A percentile compares a stretch with the other conserved stretches of the same genome.
Conservation (phyloP, 441 rosid species). For the Mallotus repandus region DNA sequence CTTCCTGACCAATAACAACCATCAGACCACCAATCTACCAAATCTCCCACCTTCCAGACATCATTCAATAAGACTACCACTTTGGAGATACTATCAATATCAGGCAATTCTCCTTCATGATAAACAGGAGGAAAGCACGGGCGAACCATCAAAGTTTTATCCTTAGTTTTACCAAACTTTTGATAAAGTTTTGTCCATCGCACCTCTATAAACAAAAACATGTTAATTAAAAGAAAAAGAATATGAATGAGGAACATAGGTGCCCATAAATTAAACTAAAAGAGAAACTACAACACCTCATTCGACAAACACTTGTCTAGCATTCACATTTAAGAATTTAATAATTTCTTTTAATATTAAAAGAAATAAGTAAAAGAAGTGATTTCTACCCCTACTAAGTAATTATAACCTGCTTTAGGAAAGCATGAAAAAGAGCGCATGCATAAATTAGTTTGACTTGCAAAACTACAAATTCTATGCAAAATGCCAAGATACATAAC, state of each 20-base stretch:
- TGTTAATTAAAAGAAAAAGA: slow-evolving; percentile 2
- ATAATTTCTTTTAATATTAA: neutral
- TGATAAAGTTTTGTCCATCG: slow-evolving; percentile 42
- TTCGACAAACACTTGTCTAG: neutral
- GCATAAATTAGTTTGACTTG: neutral
- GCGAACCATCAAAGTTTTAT: slow-evolving; percentile 54
- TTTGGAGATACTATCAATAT: slow-evolving; percentile 33
- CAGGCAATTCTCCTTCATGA: slow-evolving; percentile 38
- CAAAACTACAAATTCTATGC: neutral
- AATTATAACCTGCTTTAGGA: neutral
- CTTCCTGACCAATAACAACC: slow-evolving; percentile 72
- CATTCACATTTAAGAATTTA: neutral
- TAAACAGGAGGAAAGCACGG: slow-evolving; percentile 54
- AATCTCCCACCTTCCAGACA: slow-evolving; percentile 71
- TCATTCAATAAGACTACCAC: slow-evolving; percentile 43
- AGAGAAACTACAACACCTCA: slow-evolving; percentile 5
- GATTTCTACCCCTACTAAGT: neutral
- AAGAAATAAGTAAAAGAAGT: neutral
- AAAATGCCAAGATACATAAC: neutral
- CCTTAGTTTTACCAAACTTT: slow-evolving; percentile 24
- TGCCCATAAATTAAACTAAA: neutral
- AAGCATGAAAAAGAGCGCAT: neutral
- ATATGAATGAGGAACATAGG: neutral
- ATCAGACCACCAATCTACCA: slow-evolving; percentile 79
- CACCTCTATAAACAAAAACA: slow-evolving; percentile 35